A percentile compares a stretch with the other conserved stretches of the same genome.
Evolutionary conservation across 2,329 filamentous ascomycete species (phyloP).

Genomic region (Curvularia verruculosa): DNA sequence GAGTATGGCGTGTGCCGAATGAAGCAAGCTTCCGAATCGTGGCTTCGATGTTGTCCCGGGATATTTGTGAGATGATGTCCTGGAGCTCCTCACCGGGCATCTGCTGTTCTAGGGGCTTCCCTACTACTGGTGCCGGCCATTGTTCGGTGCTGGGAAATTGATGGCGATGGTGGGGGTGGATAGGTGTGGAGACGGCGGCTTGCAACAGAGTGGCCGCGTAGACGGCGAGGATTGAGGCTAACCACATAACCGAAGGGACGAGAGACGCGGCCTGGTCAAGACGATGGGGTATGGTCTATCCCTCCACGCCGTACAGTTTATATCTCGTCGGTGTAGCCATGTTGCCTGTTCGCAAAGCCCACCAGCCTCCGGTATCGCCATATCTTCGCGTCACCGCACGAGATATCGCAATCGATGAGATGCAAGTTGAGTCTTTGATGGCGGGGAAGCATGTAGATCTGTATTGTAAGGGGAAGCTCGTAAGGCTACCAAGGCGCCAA

Average conservation of each 20-base stretch:
- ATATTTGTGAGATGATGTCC: slow-evolving; percentile 46
- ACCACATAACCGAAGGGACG: slow-evolving; percentile 22
- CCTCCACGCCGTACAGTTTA: not conserved
- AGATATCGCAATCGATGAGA: slow-evolving; percentile 18
- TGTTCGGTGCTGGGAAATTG: slow-evolving; percentile 21
- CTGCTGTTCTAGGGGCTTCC: slow-evolving; percentile 43
- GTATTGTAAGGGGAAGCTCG: slow-evolving; percentile 27
- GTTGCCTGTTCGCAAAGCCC: slow-evolving; percentile 8
- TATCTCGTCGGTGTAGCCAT: slow-evolving; percentile 10
- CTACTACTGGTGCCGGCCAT: slow-evolving; percentile 48
- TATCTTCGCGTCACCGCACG: slow-evolving; percentile 3
- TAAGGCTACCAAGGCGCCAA: slow-evolving; percentile 24
- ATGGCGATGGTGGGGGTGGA: slow-evolving; percentile 19
- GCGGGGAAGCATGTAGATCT: slow-evolving; percentile 17
- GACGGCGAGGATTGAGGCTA: slow-evolving; percentile 7
- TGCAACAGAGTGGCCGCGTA: slow-evolving; percentile 14
- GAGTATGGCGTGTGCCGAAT: slow-evolving; percentile 62
- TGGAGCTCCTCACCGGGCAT: slow-evolving; percentile 47
- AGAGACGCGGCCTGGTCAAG: not conserved
- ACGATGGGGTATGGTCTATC: not conserved
- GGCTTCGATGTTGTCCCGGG: slow-evolving; percentile 53
- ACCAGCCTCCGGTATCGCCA: slow-evolving; percentile 20
- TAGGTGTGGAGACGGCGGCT: slow-evolving; percentile 16
- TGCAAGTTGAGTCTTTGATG: slow-evolving; percentile 1
- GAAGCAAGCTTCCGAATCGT: slow-evolving; percentile 59